Evolutionary conservation across 2,329 filamentous ascomycete species (phyloP), one percentile per base, ranked within the genome.

Genomic region (Epichloe hybrida): DNA sequence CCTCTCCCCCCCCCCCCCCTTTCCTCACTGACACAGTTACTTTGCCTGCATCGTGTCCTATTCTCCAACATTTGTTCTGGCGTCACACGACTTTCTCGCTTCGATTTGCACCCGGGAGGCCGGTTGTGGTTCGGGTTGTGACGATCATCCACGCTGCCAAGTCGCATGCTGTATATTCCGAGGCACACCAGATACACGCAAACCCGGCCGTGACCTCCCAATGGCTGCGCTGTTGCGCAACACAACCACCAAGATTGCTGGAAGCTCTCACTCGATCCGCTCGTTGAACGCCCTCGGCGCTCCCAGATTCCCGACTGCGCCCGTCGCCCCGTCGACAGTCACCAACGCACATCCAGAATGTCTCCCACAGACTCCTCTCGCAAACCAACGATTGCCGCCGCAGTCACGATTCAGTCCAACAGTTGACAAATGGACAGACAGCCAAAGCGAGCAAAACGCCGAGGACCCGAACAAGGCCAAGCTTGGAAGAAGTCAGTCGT

Each of bases 391-490:
- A 27, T 21, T 42, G 13, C 35, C 52, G 41, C 27, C 53, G 35
- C 53, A 48, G 52, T 53, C 62, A 13, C 64, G 62, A 52, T 69
- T 69, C 50, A 61, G 65, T 54, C 55, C 58, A 23, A 65, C 65
- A 13, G 58, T 56, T n/a, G 52, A 60, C 23, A 56, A 54, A 15
- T 60, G 62, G 60, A 57, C 60, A 48, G 60, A 58, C 46, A 48
- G 54, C 42, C 52, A 55, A 5, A 55, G 60, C 27, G 62, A 66
- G 56, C 66, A 70, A 50, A 67, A 67, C 3, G 67, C 70, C 20
- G 35, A 46, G 20, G 73, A 80, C 55, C 69, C 75, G 50, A 77
- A 81, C 58, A 83, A 80, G 59, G 66, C 79, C 38, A 83, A 83
- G 65, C 73, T 83, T 0, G 79, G 80, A 43, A 78, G 76, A 60